phyloP scores from a whole-genome alignment of 148 eudicot species.

The Salicornia ramosissima region DNA sequence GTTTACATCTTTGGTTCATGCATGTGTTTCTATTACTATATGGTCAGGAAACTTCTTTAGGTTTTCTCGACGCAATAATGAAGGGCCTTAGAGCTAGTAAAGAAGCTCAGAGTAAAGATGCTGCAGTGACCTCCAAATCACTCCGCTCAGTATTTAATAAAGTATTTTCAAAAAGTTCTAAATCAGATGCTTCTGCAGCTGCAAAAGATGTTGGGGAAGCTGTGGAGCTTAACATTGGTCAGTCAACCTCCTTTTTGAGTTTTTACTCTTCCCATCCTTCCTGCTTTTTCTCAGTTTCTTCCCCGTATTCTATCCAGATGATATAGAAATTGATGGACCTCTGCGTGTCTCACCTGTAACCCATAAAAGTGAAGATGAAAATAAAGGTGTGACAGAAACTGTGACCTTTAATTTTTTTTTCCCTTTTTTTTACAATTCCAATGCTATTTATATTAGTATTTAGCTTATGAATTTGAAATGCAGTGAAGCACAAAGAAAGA shows the following conservation, averaged over 20 bases:
- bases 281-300: slow-evolving; percentile 8
- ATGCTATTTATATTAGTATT: not conserved
- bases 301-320: slow-evolving; percentile 49
- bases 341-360: slow-evolving; percentile 36
- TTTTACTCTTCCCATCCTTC: slow-evolving; percentile 1
- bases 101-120: slow-evolving; percentile 33
- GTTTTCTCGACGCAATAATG: slow-evolving; percentile 56
- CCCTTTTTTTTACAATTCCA: slow-evolving; percentile 7
- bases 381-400: slow-evolving; percentile 40
- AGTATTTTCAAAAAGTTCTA: slow-evolving; percentile 60
- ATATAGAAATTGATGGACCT: slow-evolving; percentile 76
- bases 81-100: slow-evolving; percentile 60
- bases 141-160: slow-evolving; percentile 42
- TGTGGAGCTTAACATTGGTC: slow-evolving; percentile 65
- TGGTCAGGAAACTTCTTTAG: slow-evolving; percentile 43
- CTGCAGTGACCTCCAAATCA: slow-evolving; percentile 29
- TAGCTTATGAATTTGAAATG: slow-evolving; percentile 10
- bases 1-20: slow-evolving; percentile 17
- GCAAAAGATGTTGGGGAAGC: slow-evolving; percentile 30
- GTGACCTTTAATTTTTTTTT: not conserved
- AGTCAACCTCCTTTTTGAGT: slow-evolving; percentile 11
- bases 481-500: slow-evolving; percentile 63
- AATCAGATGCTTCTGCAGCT: slow-evolving; percentile 33
- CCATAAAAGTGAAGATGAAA: slow-evolving; percentile 29
- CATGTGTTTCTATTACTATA: slow-evolving; percentile 8